phyloP scores from a whole-genome alignment of 495 filamentous ascomycete species.

The Trichoderma orchidacearum region DNA sequence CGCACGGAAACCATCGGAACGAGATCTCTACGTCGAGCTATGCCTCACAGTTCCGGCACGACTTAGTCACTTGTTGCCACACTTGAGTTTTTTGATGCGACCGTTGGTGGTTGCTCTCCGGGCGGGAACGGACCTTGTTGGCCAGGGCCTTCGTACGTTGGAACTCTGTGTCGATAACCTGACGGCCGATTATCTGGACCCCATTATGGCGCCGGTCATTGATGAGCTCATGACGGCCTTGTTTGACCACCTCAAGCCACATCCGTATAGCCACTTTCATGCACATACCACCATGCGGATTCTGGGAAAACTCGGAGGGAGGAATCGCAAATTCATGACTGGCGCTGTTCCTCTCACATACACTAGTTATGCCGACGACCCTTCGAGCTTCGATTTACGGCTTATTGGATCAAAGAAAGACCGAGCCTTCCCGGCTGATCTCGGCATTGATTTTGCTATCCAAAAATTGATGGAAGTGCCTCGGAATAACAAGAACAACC shows the following conservation, averaged over 20 bases:
- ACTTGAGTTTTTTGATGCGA: constrained; percentile 93
- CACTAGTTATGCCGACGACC: constrained; percentile 74
- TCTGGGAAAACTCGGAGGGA: constrained; percentile 87
- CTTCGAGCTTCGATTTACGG: constrained; percentile 71
- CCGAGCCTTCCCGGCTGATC: constrained; percentile 68
- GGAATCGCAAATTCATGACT: constrained; percentile 89
- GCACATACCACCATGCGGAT: constrained; percentile 98
- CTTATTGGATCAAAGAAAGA: constrained; percentile 81
- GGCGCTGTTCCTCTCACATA: constrained; percentile 70
- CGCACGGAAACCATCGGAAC: constrained; percentile 75
- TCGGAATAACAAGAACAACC: constrained; percentile 34
- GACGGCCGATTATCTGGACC: constrained; percentile 93
- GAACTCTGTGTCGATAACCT: constrained; percentile 98
- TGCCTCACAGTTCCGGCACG: constrained; percentile 92
- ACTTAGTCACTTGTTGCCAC: constrained; percentile 90
- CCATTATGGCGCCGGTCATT: constrained; percentile 98
- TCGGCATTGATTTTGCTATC: constrained; percentile 81
- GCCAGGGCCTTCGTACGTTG: constrained; percentile 83
- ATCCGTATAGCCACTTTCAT: constrained; percentile 91
- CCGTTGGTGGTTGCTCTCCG: constrained; percentile 89
- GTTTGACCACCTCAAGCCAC: constrained; percentile 84
- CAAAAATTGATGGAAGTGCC: constrained; percentile 70
- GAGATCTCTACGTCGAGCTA: constrained; percentile 94
- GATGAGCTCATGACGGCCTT: constrained; percentile 95
- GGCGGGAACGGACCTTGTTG: constrained; percentile 83